Evolutionary conservation across 2,329 filamentous ascomycete species (phyloP).

Genomic region (Pyrenophora seminiperda): DNA sequence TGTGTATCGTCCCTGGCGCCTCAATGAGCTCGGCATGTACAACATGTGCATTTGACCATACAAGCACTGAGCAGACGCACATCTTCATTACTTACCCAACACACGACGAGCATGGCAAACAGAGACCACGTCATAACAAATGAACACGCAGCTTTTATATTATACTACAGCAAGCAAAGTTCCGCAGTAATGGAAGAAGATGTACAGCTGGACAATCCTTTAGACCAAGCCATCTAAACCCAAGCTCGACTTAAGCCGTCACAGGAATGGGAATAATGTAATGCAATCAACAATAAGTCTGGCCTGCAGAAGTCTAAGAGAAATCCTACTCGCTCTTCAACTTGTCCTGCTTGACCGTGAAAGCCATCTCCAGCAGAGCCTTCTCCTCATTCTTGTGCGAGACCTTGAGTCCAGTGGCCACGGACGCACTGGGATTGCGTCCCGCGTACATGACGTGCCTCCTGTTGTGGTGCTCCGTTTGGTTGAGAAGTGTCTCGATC

Average conservation of each 20-base stretch:
- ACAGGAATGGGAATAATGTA: slow-evolving; percentile 22
- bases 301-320: neutral
- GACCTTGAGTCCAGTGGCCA: slow-evolving; percentile 89
- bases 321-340: slow-evolving; percentile 64
- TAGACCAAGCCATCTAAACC: slow-evolving; percentile 4
- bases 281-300: slow-evolving; percentile 17
- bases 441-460: slow-evolving; percentile 98
- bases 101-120: no score
- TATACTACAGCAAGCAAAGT: slow-evolving; percentile 43
- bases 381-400: slow-evolving; percentile 91
- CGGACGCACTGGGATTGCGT: slow-evolving; percentile 87
- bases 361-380: slow-evolving; percentile 73
- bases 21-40: no score
- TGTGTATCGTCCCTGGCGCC: neutral
- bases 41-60: neutral
- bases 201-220: slow-evolving; percentile 29
- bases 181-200: slow-evolving; percentile 33
- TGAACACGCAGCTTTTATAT: slow-evolving; percentile 22
- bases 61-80: no score
- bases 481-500: slow-evolving; percentile 93
- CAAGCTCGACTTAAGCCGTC: neutral
- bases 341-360: slow-evolving; percentile 67
- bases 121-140: neutral
- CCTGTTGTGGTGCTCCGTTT: slow-evolving; percentile 88
- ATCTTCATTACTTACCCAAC: no score